Conservation (phyloP, 768 basidiomycete species). For the Pleurotus ostreatus region DNA sequence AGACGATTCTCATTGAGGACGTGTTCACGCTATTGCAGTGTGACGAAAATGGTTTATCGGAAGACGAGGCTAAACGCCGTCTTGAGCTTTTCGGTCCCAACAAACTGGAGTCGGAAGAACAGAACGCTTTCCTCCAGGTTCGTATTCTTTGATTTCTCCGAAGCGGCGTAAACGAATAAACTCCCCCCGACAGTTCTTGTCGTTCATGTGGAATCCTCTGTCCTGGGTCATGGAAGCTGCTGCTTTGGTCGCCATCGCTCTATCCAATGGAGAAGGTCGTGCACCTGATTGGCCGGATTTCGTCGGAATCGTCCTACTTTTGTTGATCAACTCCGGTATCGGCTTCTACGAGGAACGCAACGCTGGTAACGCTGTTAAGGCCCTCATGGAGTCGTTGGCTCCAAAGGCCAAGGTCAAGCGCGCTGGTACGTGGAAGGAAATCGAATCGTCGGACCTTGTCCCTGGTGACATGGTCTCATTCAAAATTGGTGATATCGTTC, state of each 20-base stretch:
- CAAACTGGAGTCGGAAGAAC: conserved; percentile 88
- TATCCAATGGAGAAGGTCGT: conserved; percentile 84
- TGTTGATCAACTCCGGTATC: conserved; percentile 93
- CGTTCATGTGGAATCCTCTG: conserved; percentile 99
- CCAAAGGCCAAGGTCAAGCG: conserved; percentile 97
- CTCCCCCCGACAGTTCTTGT: conserved; percentile 57
- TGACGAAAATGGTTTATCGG: conserved; percentile 70
- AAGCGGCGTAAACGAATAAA: too few relatives aligned
- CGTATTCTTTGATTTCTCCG: conserved; percentile 7
- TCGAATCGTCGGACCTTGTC: conserved; percentile 86
- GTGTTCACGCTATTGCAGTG: conserved; percentile 96
- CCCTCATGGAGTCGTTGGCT: conserved; percentile 98
- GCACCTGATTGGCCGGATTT: conserved; percentile 98
- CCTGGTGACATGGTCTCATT: conserved; percentile 96
- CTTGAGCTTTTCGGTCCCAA: conserved; percentile 94
- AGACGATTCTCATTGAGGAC: conserved; percentile 94
- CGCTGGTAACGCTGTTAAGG: conserved; percentile 98
- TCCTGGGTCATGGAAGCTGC: conserved; percentile 99
- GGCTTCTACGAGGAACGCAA: conserved; percentile 98
- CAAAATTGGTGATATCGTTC: conserved; percentile 99
- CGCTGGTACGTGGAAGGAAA: conserved; percentile 78
- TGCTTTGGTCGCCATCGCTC: conserved; percentile 88
- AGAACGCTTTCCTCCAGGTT: conserved; percentile 88
- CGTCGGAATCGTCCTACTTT: conserved; percentile 87
- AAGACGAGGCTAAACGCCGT: conserved; percentile 77